Evolutionary conservation across 2,329 filamentous ascomycete species (phyloP).

Genomic region (Beauveria rudraprayagi): DNA sequence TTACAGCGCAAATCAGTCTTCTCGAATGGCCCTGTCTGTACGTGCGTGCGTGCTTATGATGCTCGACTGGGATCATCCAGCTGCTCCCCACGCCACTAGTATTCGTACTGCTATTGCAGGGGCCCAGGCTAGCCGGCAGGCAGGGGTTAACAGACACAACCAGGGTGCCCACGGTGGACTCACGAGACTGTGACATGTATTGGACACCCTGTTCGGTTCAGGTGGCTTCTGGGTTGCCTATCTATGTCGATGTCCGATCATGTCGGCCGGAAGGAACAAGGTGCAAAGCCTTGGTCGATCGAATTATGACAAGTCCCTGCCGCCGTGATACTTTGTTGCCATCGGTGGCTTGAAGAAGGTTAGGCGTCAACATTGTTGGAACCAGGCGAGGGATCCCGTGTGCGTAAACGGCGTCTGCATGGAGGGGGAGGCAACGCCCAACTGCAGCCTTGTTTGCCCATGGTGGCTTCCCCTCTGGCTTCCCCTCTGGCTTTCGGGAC

Average conservation of each 20-base stretch:
- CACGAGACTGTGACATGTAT: neutral
- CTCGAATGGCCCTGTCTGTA: neutral
- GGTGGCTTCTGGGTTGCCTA: neutral
- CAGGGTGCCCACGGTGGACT: neutral
- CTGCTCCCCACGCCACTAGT: neutral
- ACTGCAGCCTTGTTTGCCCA: neutral
- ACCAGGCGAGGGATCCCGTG: neutral
- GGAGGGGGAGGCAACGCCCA: neutral
- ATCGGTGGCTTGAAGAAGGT: slow-evolving; percentile 1
- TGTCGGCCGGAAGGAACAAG: neutral
- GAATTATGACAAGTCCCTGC: neutral
- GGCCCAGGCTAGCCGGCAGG: neutral
- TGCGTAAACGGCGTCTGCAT: neutral
- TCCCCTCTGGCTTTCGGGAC: neutral
- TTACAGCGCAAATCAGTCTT: neutral
- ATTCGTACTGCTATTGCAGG: neutral
- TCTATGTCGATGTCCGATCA: neutral
- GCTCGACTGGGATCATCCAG: neutral
- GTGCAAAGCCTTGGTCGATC: neutral
- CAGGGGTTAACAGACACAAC: neutral
- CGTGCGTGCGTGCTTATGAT: neutral
- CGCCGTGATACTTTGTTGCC: neutral
- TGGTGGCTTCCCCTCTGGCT: neutral
- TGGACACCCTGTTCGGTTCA: neutral
- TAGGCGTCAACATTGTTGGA: neutral